phyloP scores from a whole-genome alignment of 768 basidiomycete genomes.

The Tulasnella sp. region DNA sequence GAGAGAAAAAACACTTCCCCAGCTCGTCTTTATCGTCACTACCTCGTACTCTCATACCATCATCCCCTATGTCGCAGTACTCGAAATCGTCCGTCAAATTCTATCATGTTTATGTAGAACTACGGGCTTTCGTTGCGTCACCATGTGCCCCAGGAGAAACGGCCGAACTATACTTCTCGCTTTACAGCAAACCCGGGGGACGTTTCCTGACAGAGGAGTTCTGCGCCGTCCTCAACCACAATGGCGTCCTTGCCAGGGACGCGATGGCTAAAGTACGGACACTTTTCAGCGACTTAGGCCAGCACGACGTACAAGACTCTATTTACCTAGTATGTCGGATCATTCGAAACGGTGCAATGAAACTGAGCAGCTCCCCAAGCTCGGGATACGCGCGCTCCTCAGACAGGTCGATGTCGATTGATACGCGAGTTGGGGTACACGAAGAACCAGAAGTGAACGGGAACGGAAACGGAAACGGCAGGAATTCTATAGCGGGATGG shows the following conservation, averaged over 20 bases:
- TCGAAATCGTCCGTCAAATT: conserved; percentile 32
- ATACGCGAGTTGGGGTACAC: conserved; percentile 8
- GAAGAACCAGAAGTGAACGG: background rate
- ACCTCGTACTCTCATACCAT: background rate
- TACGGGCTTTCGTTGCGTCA: conserved; percentile 85
- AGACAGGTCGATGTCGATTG: conserved; percentile 25
- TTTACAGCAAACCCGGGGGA: conserved; percentile 74
- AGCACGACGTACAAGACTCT: conserved; percentile 73
- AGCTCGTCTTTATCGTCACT: background rate
- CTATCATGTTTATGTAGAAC: conserved; percentile 82
- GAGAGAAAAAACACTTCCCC: conserved; percentile 41
- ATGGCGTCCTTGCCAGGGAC: conserved; percentile 76
- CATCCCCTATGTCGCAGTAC: background rate
- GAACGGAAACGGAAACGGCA: background rate
- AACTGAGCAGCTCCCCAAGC: conserved; percentile 49
- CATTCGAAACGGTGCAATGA: conserved; percentile 77
- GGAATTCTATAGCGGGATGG: background rate
- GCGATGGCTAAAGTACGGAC: conserved; percentile 40
- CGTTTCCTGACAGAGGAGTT: conserved; percentile 93
- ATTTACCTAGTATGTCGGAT: conserved; percentile 86
- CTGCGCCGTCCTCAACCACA: conserved; percentile 80
- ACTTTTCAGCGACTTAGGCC: conserved; percentile 80
- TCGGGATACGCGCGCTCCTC: conserved; percentile 46
- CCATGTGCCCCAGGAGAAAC: conserved; percentile 86
- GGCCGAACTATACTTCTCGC: conserved; percentile 85